Percentiles rank a stretch among this genome's conserved stretches.
These are phyloP conservation scores for Fusarium luffae DNA, from an alignment of 2,329 filamentous ascomycete species.

Conservation along the genomic window DNA sequence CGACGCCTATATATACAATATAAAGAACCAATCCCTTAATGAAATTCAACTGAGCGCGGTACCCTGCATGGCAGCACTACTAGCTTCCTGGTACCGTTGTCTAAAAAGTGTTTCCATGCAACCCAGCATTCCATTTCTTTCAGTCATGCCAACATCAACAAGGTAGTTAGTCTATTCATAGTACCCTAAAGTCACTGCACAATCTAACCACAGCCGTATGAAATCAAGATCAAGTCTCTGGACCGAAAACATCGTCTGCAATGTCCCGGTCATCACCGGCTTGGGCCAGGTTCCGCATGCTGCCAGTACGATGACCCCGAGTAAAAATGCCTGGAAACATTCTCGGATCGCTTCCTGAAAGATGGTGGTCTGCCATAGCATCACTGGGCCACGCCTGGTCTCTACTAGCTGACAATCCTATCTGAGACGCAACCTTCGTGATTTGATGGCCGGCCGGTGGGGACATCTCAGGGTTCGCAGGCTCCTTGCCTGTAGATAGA, in stretches of 20 bases:
- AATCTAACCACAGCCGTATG: not conserved
- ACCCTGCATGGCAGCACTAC: not conserved
- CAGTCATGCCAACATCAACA: not conserved
- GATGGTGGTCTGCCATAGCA: slow-evolving; percentile 56
- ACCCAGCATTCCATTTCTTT: not conserved
- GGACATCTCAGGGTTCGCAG: slow-evolving; percentile 21
- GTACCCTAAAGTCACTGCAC: not conserved
- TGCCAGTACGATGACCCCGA: slow-evolving; percentile 58
- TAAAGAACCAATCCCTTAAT: not conserved
- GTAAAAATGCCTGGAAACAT: slow-evolving; percentile 78
- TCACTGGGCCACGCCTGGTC: slow-evolving; percentile 55
- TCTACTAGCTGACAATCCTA: slow-evolving; percentile 36
- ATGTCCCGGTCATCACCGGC: slow-evolving; percentile 37
- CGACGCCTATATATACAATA: not conserved
- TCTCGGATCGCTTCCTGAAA: slow-evolving; percentile 71
- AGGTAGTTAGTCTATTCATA: slow-evolving; percentile 1
- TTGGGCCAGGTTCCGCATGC: slow-evolving; percentile 49
- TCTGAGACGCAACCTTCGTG: slow-evolving; percentile 35
- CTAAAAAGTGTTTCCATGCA: not conserved
- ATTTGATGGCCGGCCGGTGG: slow-evolving; percentile 20
- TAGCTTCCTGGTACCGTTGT: not conserved
- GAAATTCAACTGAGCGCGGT: not conserved
- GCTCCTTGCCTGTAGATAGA: slow-evolving; percentile 5
- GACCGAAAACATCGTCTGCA: slow-evolving; percentile 33
- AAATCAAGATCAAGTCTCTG: slow-evolving; percentile 27